phyloP scores from a whole-genome alignment of 1,284 basidiomycete genomes.

The Melanopsichium pennsylvanicum region DNA sequence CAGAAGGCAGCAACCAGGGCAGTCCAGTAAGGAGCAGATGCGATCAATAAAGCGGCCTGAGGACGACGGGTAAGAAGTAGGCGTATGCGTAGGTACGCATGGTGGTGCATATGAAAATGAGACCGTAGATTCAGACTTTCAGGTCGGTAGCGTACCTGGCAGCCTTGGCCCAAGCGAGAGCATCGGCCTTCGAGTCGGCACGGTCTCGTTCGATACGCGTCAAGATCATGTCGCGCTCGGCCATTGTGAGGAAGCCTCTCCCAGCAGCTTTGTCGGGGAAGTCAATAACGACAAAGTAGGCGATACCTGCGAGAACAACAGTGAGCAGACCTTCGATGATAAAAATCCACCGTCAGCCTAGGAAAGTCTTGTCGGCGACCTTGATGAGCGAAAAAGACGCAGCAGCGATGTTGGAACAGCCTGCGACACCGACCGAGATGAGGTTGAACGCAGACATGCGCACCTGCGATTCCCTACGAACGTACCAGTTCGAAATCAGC shows the following conservation, averaged over 20 bases:
- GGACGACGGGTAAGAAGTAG: constrained; percentile 68
- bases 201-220: constrained; percentile 68
- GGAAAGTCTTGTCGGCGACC: constrained; percentile 20
- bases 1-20: constrained; percentile 64
- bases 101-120: constrained; percentile 65
- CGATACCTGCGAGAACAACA: constrained; percentile 42
- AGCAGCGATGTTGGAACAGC: constrained; percentile 68
- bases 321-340: constrained; percentile 48
- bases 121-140: constrained; percentile 68
- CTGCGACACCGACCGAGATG: constrained; percentile 62
- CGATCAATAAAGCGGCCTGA: constrained; percentile 60
- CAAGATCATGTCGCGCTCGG: constrained; percentile 66
- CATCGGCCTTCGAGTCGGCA: constrained; percentile 67
- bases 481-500: constrained; percentile 69
- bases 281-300: constrained; percentile 61
- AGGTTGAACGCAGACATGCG: constrained; percentile 68
- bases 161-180: constrained; percentile 65
- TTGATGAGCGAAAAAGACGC: constrained; percentile 52
- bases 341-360: constrained; percentile 64
- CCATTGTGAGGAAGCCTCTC: constrained; percentile 66
- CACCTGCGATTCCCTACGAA: constrained; percentile 67
- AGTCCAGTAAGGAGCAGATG: constrained; percentile 66
- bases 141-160: constrained; percentile 64
- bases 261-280: constrained; percentile 68
- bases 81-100: constrained; percentile 48